Conservation (phyloP, 768 basidiomycete species). For the Lactarius deliciosus region DNA sequence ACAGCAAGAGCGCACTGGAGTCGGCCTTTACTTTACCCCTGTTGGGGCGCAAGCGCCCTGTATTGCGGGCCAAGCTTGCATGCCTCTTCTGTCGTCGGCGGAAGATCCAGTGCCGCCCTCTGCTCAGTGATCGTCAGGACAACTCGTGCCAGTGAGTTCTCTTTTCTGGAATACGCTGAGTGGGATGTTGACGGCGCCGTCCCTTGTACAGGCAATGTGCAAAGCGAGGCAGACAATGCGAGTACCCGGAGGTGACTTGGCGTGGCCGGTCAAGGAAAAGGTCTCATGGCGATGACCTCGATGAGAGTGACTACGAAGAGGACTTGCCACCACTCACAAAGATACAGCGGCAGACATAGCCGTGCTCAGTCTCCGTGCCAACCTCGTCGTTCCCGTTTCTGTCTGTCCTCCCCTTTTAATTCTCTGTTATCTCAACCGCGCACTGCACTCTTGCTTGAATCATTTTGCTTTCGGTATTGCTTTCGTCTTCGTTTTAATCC, state of each 20-base stretch:
- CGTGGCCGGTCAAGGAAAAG: conserved; percentile 23
- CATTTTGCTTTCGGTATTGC: neutral
- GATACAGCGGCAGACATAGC: conserved; percentile 1
- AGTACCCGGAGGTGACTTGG: conserved; percentile 28
- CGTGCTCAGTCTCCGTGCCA: too few species aligned
- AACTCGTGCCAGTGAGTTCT: conserved; percentile 22
- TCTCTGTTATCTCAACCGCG: neutral
- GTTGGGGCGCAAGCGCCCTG: conserved; percentile 26
- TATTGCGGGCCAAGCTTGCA: conserved; percentile 23
- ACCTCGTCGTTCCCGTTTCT: neutral
- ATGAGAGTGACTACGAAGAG: conserved; percentile 21
- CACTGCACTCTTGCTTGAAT: neutral
- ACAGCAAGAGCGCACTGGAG: conserved; percentile 2
- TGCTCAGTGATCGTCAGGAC: conserved; percentile 10
- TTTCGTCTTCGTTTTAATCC: neutral
- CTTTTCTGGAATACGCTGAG: neutral
- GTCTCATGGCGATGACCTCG: neutral
- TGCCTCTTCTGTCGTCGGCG: conserved; percentile 28
- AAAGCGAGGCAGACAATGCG: conserved; percentile 20
- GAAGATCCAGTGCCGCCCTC: conserved; percentile 26
- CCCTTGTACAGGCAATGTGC: conserved; percentile 19
- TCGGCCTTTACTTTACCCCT: conserved; percentile 23
- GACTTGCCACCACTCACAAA: neutral
- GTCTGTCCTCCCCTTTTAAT: neutral
- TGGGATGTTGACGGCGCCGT: neutral